Conservation (phyloP, 306 rosid genomes). For the Adenanthera pavonina region DNA sequence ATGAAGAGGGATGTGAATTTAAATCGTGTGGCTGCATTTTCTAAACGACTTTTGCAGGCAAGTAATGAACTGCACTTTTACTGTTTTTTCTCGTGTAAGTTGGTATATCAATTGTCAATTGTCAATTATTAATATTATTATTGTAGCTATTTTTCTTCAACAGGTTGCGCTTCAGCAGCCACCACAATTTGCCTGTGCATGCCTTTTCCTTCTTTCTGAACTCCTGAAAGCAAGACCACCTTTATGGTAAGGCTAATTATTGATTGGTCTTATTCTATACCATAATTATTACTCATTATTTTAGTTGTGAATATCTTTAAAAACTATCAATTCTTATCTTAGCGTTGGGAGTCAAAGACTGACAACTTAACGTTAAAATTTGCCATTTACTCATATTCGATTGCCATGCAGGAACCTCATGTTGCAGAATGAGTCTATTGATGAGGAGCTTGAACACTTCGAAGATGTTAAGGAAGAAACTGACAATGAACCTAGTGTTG, state of each 20-base stretch:
- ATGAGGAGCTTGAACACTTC: conserved; percentile 93
- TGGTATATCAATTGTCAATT: not conserved
- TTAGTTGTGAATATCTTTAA: not conserved
- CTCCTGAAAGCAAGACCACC: conserved; percentile 90
- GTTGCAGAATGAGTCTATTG: conserved; percentile 75
- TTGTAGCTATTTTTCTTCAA: conserved; percentile 16
- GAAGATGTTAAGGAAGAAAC: conserved; percentile 80
- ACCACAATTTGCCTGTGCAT: conserved; percentile 94
- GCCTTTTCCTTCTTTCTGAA: conserved; percentile 94
- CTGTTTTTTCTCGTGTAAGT: not conserved
- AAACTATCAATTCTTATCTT: not conserved
- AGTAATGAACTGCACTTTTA: conserved; percentile 23
- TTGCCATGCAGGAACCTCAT: conserved; percentile 70
- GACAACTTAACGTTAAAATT: conserved; percentile 12
- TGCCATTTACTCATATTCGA: conserved; percentile 6
- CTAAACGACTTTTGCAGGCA: conserved; percentile 91
- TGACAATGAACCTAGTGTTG: conserved; percentile 52
- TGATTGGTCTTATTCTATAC: not conserved
- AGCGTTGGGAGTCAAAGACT: not conserved
- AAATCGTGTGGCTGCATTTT: conserved; percentile 89
- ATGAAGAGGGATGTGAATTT: conserved; percentile 90
- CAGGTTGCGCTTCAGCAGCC: conserved; percentile 98
- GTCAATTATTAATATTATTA: not conserved
- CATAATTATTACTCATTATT: not conserved
- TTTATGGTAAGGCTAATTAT: conserved; percentile 66